Evolutionary conservation across 257 asterid species (phyloP).

Genomic region (Nicotiana knightiana): DNA sequence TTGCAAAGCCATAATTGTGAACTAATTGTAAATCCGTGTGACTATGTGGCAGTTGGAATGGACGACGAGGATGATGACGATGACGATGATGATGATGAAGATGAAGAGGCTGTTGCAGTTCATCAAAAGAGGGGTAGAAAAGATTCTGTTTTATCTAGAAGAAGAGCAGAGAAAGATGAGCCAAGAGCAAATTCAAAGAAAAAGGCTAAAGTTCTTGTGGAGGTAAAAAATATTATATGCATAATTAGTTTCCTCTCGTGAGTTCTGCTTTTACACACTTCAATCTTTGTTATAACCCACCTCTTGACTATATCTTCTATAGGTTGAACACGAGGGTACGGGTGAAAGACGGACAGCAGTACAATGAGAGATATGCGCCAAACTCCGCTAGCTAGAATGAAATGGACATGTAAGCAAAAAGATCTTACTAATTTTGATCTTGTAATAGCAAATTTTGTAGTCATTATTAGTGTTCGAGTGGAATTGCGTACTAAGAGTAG

Average conservation of each 20-base stretch:
- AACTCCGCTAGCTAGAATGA: background rate
- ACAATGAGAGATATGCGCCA: conserved; percentile 19
- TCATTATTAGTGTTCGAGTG: background rate
- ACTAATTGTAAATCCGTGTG: background rate
- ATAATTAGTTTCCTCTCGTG: background rate
- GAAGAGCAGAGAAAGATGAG: conserved; percentile 47
- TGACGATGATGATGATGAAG: conserved; percentile 27
- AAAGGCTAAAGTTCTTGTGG: conserved; percentile 65
- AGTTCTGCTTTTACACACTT: background rate
- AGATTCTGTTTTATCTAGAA: conserved; percentile 27
- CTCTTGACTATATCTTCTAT: conserved; percentile 11
- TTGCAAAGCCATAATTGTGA: background rate
- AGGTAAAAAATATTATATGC: conserved; percentile 34
- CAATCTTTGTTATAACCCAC: background rate
- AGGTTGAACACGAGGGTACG: conserved; percentile 73
- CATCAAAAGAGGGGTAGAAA: conserved; percentile 39
- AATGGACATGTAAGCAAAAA: background rate
- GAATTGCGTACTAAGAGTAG: background rate
- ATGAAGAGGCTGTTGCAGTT: conserved; percentile 25
- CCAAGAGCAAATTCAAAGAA: conserved; percentile 46
- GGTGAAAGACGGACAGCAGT: conserved; percentile 45
- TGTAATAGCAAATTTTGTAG: background rate
- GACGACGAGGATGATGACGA: conserved; percentile 38
- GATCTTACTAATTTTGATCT: background rate
- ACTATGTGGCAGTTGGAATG: conserved; percentile 28